Evolutionary conservation across 169 alveolate species (phyloP), one percentile per base, ranked within the genome.

Genomic region (Plasmodium relictum): DNA sequence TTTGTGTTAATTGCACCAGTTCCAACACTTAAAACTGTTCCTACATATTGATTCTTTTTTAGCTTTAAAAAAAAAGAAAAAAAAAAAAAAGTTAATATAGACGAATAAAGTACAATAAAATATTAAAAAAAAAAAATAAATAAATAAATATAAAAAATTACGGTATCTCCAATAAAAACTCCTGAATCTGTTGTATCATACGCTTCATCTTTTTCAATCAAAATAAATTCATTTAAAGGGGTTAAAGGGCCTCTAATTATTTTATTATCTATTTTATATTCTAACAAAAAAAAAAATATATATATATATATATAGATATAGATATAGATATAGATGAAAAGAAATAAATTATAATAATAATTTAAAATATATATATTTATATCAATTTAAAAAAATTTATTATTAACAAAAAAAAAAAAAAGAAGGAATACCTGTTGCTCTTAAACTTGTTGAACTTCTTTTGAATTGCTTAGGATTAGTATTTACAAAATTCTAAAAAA

Each of bases 101-200:
- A 26, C 7, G 18, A 6, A 54, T 14, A n/a, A n/a, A n/a, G n/a
- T n/a, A 3, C 10, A 71, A 72, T 24, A n/a, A 9, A 48, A 48
- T 12, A 6, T 20, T 0, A 59, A 9, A 59, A 8, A 3, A 20
- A 56, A 56, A 56, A 56, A 6, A n/a, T n/a, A n/a, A n/a, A 69
- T 44, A 69, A 20, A 48, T 44, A 1, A 18, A 39, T 5, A 70
- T 6, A 56, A 73, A 24, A 16, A 16, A 10, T 63, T 83, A 83
- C 91, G 18, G 73, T 54, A 61, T 83, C 85, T 20, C 91, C 91
- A 59, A 83, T 83, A 61, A 83, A 83, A 50, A 83, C 91, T n/a
- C 91, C 91, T 0, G 85, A 20, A 26, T 83, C 91, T 14, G 91
- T 83, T n/a, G 91, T 83, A 20, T 83, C 91, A 14, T 39, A 24